Evolutionary conservation across 805 yeast genomes (phyloP).

Genomic region (Yamadazyma laniorum): DNA sequence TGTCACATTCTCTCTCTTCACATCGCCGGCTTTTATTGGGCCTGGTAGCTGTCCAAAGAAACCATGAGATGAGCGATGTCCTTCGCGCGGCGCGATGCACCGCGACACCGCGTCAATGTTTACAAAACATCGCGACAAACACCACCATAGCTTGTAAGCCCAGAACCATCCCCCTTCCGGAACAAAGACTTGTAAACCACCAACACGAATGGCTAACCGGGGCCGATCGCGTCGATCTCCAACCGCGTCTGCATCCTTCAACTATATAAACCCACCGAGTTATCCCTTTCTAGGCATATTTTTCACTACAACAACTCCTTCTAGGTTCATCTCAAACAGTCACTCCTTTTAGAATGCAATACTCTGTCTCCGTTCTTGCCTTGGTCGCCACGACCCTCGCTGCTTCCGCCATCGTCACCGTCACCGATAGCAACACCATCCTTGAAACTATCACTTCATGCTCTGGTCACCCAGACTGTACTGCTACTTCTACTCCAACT

Average conservation of each 20-base stretch:
- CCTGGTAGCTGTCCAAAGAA: no score
- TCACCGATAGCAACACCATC: slow-evolving; percentile 27
- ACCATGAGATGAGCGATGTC: no score
- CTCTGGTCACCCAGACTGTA: slow-evolving; percentile 26
- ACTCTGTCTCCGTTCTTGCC: slow-evolving; percentile 22
- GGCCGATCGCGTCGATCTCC: neutral
- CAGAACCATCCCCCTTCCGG: neutral
- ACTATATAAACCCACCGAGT: slow-evolving; percentile 17
- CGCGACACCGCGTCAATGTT: no score
- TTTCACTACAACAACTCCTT: neutral
- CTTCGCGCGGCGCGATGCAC: no score
- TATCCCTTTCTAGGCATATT: slow-evolving; percentile 4
- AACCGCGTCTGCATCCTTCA: slow-evolving; percentile 1
- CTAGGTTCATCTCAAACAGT: neutral
- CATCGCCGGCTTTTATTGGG: no score
- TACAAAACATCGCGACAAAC: neutral
- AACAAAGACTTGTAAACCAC: neutral
- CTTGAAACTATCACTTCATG: slow-evolving; percentile 42
- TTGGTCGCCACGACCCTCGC: slow-evolving; percentile 24
- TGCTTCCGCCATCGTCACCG: slow-evolving; percentile 23
- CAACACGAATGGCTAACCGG: neutral
- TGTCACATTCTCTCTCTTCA: no score
- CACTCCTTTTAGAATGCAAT: slow-evolving; percentile 19
- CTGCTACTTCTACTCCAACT: slow-evolving; percentile 4
- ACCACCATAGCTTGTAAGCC: no score